Evolutionary conservation across 2,329 filamentous ascomycete genomes (phyloP), one percentile per base, ranked within the genome.

Genomic region (Alternaria viburni): DNA sequence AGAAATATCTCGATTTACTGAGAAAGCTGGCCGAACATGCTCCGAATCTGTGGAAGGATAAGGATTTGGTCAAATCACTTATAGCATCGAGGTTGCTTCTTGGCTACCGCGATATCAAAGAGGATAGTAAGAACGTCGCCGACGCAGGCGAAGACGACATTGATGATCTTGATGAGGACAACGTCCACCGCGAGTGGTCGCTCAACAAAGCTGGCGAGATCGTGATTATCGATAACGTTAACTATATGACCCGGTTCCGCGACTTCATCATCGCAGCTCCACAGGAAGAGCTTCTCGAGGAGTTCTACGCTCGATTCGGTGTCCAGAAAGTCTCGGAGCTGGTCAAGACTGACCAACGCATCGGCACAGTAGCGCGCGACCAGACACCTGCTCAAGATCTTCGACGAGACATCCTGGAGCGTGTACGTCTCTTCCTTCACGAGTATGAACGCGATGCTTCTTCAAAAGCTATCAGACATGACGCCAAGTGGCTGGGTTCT

Each of bases 401-500:
- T 46, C 89, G 91, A 58, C 93, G 91, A 71, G 89, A 95, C 66
- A 92, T 98, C 17, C 83, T 96, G 5, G 96, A 99, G 78, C 89
- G 96, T 58, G 91, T 91, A 57, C 92, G 95, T 68, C 86, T 99
- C 25, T 99, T 98, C 78, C 83, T 99, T 26, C 91, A 97, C 74
- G 94, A 92, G 73, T 91, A 95, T 75, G 87, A 89, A 36, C 84
- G 87, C 5, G 92, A 96, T 63, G 73, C 71, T n/a, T 78, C 76
- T 1, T 75, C 74, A 2, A 79, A 79, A 36, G 85, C 86, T n/a
- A 89, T 99, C 74, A 91, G 91, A 69, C 93, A 96, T 73, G 94
- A 98, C 77, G 87, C 89, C 7, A 92, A 91, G 71, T 99, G 96
- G 96, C 84, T 99, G 11, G 93, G 97, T 72, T 92, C 93, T 75